Conservation (phyloP, 2,329 filamentous ascomycete species). For the Colletotrichum sp. region DNA sequence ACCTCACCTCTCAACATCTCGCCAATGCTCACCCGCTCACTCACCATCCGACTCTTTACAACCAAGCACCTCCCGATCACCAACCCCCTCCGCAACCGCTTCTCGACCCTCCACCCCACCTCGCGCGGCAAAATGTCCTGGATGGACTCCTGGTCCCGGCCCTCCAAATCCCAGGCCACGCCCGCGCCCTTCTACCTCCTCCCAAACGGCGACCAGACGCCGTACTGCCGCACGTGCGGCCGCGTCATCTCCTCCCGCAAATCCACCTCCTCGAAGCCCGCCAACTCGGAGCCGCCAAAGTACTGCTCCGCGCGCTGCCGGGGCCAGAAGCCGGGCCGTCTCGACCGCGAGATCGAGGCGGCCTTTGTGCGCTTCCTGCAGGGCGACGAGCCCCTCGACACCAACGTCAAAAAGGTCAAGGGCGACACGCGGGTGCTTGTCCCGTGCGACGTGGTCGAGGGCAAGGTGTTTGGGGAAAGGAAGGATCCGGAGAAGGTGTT, state of each 20-base stretch:
- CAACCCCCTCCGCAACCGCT: neutral
- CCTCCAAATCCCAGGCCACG: slow-evolving; percentile 41
- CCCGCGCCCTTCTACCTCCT: slow-evolving; percentile 61
- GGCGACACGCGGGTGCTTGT: slow-evolving; percentile 56
- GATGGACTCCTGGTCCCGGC: slow-evolving; percentile 47
- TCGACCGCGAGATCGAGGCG: slow-evolving; percentile 58
- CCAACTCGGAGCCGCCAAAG: slow-evolving; percentile 34
- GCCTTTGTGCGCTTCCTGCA: slow-evolving; percentile 45
- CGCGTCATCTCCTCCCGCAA: slow-evolving; percentile 52
- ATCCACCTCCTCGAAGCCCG: slow-evolving; percentile 27
- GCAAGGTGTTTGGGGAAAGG: slow-evolving; percentile 49
- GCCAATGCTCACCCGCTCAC: neutral
- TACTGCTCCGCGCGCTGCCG: slow-evolving; percentile 64
- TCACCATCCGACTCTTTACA: neutral
- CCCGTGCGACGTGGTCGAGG: slow-evolving; percentile 54
- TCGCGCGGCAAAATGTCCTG: slow-evolving; percentile 39
- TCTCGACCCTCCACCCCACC: neutral
- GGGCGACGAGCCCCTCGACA: slow-evolving; percentile 17
- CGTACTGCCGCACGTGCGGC: slow-evolving; percentile 63
- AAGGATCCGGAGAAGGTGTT: slow-evolving; percentile 46
- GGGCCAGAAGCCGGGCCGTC: slow-evolving; percentile 50
- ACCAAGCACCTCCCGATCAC: neutral
- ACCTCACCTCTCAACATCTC: neutral
- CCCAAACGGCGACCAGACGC: slow-evolving; percentile 47
- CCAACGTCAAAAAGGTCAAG: slow-evolving; percentile 40